phyloP scores from a whole-genome alignment of 2,329 filamentous ascomycete genomes.

The Emmonsiellopsis sp. region DNA sequence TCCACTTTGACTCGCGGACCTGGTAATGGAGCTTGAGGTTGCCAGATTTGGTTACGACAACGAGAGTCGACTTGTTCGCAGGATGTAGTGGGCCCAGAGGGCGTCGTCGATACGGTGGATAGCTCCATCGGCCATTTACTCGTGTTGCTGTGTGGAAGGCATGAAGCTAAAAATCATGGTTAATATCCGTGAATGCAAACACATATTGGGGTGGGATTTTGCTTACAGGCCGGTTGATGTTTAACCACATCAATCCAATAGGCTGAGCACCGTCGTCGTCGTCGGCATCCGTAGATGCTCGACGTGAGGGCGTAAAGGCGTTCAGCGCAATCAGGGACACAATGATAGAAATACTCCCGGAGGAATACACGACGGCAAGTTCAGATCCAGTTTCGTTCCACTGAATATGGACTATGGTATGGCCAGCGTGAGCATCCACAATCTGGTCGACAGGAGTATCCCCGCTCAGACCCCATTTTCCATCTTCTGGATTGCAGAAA shows the following conservation, averaged over 20 bases:
- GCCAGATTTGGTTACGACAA: constrained; percentile 68
- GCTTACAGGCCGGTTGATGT: constrained; percentile 42
- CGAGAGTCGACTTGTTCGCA: constrained; percentile 58
- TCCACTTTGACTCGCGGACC: constrained; percentile 61
- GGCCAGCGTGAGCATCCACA: constrained; percentile 51
- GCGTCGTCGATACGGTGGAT: constrained; percentile 56
- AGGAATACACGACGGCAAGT: constrained; percentile 70
- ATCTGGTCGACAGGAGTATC: constrained; percentile 56
- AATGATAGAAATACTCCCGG: constrained; percentile 67
- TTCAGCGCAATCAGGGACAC: constrained; percentile 65
- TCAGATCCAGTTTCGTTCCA: constrained; percentile 74
- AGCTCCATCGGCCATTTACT: constrained; percentile 55
- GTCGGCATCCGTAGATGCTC: constrained; percentile 56
- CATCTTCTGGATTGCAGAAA: constrained; percentile 57
- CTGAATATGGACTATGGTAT: constrained; percentile 65
- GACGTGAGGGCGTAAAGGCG: constrained; percentile 52
- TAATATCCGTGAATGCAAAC: not conserved
- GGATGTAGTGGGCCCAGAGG: constrained; percentile 62
- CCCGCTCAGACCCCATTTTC: constrained; percentile 66
- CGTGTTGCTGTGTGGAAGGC: constrained; percentile 53
- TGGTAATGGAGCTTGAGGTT: constrained; percentile 67
- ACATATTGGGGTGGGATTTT: constrained; percentile 13
- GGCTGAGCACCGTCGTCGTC: constrained; percentile 65
- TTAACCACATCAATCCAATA: constrained; percentile 80
- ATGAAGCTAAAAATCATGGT: constrained; percentile 23